Evolutionary conservation across 805 yeast genomes (phyloP), one percentile per base, ranked within the genome.

Genomic region (Candida saitoana): DNA sequence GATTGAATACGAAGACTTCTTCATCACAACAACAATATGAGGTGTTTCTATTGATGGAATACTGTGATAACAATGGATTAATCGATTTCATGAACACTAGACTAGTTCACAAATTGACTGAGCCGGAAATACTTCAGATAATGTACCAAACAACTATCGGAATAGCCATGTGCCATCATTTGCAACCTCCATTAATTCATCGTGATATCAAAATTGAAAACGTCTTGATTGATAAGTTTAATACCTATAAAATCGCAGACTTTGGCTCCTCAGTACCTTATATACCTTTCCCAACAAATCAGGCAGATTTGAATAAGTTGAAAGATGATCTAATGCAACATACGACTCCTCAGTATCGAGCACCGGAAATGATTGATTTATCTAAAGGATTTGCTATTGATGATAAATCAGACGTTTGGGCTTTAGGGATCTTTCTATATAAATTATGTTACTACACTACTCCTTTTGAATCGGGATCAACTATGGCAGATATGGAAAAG

Each of bases 361-460:
- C 89, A 3, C 95, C 95, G 3, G 95, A 86, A 60, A 86, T 86
- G 93, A 67, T 86, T 22, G 91, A 86, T 54, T 65, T 86, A 25
- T 73, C 77, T 39, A 72, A 77, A 44, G 80, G 87, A 3, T 73
- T 76, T 43, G 84, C 91, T 9, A 80, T 86, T 39, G 86, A 85
- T 60, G 93, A 86, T 56, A 86, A 86, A 59, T 78, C 87, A 39
- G 95, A 86, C 58, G 76, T 86, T 17, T 86, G 95, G 95, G 95
- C 95, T 0, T 58, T 86, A 27, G 95, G 95, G 9, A 77, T 85
- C 19, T 82, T 85, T 48, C 60, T 86, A 25, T 86, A 85, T 66
- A 86, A 86, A 56, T 57, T 86, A 38, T 84, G 93, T 55, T 86
- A 83, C 59, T 86, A 83, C 52, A 85, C 87, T 1, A 86, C 95